Conservation (phyloP, 1,284 basidiomycete species). For the Lentinula novae-zelandiae region DNA sequence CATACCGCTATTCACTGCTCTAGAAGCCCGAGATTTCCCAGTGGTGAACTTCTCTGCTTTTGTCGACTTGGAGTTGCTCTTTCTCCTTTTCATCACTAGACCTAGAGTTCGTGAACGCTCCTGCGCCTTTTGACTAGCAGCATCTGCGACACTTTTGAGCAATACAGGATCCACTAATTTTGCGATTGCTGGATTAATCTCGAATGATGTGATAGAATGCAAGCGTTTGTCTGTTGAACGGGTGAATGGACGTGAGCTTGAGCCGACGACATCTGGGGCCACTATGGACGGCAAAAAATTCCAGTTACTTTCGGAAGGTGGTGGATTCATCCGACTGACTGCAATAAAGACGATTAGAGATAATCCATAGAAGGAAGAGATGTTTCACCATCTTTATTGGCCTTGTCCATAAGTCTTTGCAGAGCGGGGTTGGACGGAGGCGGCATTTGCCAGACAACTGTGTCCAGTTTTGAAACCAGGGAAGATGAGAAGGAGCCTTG, state of each 20-base stretch:
- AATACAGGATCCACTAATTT: not conserved
- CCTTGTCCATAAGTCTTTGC: not conserved
- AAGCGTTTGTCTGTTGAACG: not conserved
- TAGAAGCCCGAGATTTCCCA: not conserved
- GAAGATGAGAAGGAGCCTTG: not conserved
- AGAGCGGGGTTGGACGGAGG: slow-evolving; percentile 4
- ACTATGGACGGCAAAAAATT: not conserved
- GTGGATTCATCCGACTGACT: not conserved
- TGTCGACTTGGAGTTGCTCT: not conserved
- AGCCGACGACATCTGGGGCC: not conserved
- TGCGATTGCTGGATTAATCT: not conserved
- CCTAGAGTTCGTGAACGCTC: not conserved
- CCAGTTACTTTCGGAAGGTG: not conserved
- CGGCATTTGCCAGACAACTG: slow-evolving; percentile 6
- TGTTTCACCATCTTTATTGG: not conserved
- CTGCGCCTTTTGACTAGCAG: slow-evolving; percentile 1
- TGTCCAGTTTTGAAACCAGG: not conserved
- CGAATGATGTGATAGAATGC: not conserved
- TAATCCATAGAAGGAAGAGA: not conserved
- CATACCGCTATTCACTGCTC: not conserved
- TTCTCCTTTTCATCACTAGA: not conserved
- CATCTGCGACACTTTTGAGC: not conserved
- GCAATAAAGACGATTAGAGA: not conserved
- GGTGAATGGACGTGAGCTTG: not conserved
- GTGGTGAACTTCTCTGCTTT: not conserved